A percentile compares a stretch with the other conserved stretches of the same genome.
Evolutionary conservation across 2,329 filamentous ascomycete species (phyloP).

Genomic region (Ophiocordyceps camponoti-saundersi): DNA sequence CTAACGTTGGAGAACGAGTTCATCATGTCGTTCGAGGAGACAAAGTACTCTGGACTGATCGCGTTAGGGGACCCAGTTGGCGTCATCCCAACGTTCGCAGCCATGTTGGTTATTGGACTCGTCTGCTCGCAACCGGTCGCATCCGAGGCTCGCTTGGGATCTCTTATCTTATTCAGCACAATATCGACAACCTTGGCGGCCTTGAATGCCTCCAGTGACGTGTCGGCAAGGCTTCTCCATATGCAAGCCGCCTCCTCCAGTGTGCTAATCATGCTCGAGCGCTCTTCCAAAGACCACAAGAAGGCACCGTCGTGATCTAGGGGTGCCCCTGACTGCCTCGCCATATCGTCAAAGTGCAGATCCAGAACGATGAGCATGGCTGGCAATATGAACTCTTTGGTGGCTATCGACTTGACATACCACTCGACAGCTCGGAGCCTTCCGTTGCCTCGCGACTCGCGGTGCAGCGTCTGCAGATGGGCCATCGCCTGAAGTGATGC

Average conservation of each 20-base stretch:
- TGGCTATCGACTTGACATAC: conserved; percentile 64
- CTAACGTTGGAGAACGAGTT: conserved; percentile 19
- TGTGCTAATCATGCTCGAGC: conserved; percentile 58
- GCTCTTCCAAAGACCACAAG: conserved; percentile 41
- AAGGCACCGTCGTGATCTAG: conserved; percentile 25
- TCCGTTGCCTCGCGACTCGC: conserved; percentile 56
- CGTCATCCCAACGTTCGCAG: not conserved
- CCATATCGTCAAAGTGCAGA: conserved; percentile 50
- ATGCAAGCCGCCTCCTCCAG: conserved; percentile 60
- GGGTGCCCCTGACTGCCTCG: conserved; percentile 21
- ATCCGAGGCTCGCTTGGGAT: conserved; percentile 5
- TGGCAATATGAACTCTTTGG: conserved; percentile 72
- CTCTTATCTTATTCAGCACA: conserved; percentile 61
- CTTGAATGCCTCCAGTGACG: conserved; percentile 82
- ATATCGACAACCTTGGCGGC: conserved; percentile 65
- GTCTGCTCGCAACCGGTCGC: conserved; percentile 5
- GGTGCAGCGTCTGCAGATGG: conserved; percentile 59
- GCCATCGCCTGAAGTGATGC: conserved; percentile 67
- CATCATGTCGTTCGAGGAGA: conserved; percentile 8
- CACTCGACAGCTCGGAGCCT: conserved; percentile 58
- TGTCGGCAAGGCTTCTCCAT: conserved; percentile 62
- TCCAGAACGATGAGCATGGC: conserved; percentile 75
- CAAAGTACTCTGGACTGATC: conserved; percentile 9
- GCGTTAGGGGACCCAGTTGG: conserved; percentile 8
- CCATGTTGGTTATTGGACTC: not conserved